Conservation (phyloP, 495 filamentous ascomycete genomes). For the Penicillium pancosmium region DNA sequence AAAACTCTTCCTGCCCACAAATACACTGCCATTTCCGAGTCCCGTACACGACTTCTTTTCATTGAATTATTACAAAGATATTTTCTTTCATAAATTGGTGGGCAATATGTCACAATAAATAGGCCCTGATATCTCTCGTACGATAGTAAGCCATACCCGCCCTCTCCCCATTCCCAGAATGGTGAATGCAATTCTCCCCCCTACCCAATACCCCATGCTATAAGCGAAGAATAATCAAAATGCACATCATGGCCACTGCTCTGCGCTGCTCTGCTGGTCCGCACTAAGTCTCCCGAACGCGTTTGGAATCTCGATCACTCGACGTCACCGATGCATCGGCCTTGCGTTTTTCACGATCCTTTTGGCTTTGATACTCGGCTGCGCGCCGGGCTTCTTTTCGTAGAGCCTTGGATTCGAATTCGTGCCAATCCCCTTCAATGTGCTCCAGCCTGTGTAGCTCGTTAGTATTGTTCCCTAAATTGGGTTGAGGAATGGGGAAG, state of each 20-base stretch:
- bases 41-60: background rate
- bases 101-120: slow-evolving; percentile 28
- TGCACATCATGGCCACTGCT: background rate
- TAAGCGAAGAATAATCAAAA: background rate
- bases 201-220: slow-evolving; percentile 14
- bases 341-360: slow-evolving; percentile 56
- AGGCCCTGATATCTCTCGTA: slow-evolving; percentile 17
- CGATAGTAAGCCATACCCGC: background rate
- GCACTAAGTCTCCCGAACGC: slow-evolving; percentile 25
- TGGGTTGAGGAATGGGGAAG: background rate
- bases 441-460: slow-evolving; percentile 65
- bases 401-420: slow-evolving; percentile 96
- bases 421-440: slow-evolving; percentile 96
- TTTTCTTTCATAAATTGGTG: slow-evolving; percentile 8
- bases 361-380: slow-evolving; percentile 52
- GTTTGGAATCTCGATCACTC: slow-evolving; percentile 45
- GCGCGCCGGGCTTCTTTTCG: slow-evolving; percentile 76
- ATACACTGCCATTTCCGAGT: background rate
- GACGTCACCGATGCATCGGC: slow-evolving; percentile 30
- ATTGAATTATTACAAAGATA: slow-evolving; percentile 10
- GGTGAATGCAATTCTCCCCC: slow-evolving; percentile 26
- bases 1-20: background rate
- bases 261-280: too few species aligned
- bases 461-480: slow-evolving; percentile 7
- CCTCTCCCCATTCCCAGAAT: slow-evolving; percentile 3